Conservation (phyloP, 257 asterid genomes). For the Solanum paucissectum region DNA sequence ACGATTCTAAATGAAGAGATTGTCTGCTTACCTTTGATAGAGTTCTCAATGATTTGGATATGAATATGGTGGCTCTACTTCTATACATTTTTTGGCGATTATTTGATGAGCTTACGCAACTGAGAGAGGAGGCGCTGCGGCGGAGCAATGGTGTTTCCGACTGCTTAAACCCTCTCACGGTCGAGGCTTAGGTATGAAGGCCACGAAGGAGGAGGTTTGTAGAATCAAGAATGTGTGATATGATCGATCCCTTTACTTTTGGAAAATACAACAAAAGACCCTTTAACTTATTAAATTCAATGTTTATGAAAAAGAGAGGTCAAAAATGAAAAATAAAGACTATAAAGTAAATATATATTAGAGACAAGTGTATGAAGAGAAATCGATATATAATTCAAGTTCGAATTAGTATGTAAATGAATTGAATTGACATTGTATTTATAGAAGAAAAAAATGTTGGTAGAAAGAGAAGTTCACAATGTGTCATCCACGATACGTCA, state of each 20-base stretch:
- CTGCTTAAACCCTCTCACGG: background rate
- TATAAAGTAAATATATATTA: too few species aligned
- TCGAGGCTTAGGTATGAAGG: background rate
- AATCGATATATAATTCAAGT: too few species aligned
- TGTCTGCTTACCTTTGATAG: conserved; percentile 33
- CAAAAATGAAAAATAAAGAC: too few species aligned
- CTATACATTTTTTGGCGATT: conserved; percentile 29
- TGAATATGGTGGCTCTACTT: conserved; percentile 25
- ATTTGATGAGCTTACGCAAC: background rate
- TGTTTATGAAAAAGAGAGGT: too few species aligned
- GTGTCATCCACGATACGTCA: rapidly evolving
- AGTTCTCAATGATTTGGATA: conserved; percentile 24
- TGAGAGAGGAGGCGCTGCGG: background rate
- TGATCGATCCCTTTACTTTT: background rate
- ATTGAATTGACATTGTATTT: too few species aligned
- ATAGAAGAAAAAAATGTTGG: too few species aligned
- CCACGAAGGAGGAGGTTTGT: background rate
- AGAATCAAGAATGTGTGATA: background rate
- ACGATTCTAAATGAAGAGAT: background rate
- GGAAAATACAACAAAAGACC: background rate
- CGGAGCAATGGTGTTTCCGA: background rate
- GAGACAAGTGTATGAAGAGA: too few species aligned
- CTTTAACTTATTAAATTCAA: background rate
- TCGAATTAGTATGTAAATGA: too few species aligned
- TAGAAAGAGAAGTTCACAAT: too few species aligned